A percentile compares a stretch with the other conserved stretches of the same genome.
These are phyloP conservation scores for Neocucurbitaria cava DNA, from an alignment of 2,329 filamentous ascomycete species.

Conservation along the genomic window DNA sequence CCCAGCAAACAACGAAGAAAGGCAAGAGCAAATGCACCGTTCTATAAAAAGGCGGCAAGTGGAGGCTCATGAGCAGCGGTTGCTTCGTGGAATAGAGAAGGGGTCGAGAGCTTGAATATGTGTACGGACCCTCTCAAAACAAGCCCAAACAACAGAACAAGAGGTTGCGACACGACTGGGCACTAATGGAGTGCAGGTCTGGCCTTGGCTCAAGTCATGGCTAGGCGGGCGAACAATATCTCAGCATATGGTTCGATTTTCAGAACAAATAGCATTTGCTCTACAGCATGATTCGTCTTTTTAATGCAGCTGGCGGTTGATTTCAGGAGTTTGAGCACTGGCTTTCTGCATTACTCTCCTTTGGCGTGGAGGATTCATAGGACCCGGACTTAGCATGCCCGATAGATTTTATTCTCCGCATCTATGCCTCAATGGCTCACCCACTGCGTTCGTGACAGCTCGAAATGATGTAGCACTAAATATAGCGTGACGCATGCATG, in stretches of 20 bases:
- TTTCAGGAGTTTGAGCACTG: slow-evolving; percentile 25
- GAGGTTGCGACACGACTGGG: slow-evolving; percentile 4
- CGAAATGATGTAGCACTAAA: not conserved
- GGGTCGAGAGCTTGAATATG: slow-evolving; percentile 32
- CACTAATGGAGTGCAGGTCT: slow-evolving; percentile 5
- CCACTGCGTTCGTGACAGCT: not conserved
- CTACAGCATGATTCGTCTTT: slow-evolving; percentile 26
- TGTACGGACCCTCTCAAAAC: slow-evolving; percentile 16
- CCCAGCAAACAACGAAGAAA: slow-evolving; percentile 33
- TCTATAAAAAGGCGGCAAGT: slow-evolving; percentile 25
- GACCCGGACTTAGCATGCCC: slow-evolving; percentile 34
- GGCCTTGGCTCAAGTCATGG: not conserved
- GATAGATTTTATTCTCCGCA: slow-evolving; percentile 40
- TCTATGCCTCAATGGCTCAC: slow-evolving; percentile 4
- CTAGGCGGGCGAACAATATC: slow-evolving; percentile 7
- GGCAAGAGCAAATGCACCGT: slow-evolving; percentile 39
- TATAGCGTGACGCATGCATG: not conserved
- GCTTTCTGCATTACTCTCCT: slow-evolving; percentile 35
- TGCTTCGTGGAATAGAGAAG: slow-evolving; percentile 32
- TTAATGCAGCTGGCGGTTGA: slow-evolving; percentile 19
- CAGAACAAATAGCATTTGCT: slow-evolving; percentile 24
- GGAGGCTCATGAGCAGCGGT: slow-evolving; percentile 1
- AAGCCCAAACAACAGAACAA: not conserved
- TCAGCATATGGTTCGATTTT: slow-evolving; percentile 27
- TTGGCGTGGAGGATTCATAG: slow-evolving; percentile 35